Percentiles rank a stretch among this genome's conserved stretches.
These are phyloP conservation scores for Usnea hakonensis DNA, from an alignment of 495 filamentous ascomycete species.

Conservation along the genomic window DNA sequence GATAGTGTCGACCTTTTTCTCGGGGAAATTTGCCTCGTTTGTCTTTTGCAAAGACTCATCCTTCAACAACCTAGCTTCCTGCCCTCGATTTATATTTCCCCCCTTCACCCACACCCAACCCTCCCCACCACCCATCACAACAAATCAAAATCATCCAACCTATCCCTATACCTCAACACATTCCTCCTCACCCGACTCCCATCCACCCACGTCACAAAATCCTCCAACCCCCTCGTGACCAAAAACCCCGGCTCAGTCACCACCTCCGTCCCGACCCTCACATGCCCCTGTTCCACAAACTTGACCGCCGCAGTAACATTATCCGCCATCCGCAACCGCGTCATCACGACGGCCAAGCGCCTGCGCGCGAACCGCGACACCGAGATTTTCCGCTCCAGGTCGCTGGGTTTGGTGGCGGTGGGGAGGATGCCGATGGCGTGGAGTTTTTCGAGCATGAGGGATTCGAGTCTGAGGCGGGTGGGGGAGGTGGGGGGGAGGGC, in stretches of 20 bases:
- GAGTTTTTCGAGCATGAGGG: slow-evolving; percentile 78
- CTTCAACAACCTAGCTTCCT: no score
- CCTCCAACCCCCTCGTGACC: slow-evolving; percentile 71
- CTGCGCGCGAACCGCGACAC: slow-evolving; percentile 77
- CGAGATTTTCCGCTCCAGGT: slow-evolving; percentile 78
- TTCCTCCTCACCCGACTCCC: slow-evolving; percentile 94
- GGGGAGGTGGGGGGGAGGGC: slow-evolving; percentile 70
- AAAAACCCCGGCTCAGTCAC: slow-evolving; percentile 65
- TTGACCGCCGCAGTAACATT: slow-evolving; percentile 72
- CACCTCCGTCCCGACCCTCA: slow-evolving; percentile 85
- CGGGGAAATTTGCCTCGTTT: no score
- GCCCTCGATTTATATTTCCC: no score
- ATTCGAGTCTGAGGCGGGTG: slow-evolving; percentile 69
- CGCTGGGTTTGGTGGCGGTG: slow-evolving; percentile 58
- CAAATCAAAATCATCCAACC: slow-evolving; percentile 94
- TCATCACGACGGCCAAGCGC: slow-evolving; percentile 80
- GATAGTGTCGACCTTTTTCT: no score
- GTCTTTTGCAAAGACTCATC: no score
- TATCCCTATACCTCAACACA: slow-evolving; percentile 87
- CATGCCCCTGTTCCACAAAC: slow-evolving; percentile 92
- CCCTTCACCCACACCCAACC: no score
- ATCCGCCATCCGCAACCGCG: slow-evolving; percentile 79
- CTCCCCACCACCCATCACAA: slow-evolving; percentile 41
- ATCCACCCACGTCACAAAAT: slow-evolving; percentile 95
- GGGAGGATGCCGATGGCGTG: slow-evolving; percentile 82